phyloP scores from a whole-genome alignment of 2,329 filamentous ascomycete genomes.

The Proliferodiscus dingleyae region DNA sequence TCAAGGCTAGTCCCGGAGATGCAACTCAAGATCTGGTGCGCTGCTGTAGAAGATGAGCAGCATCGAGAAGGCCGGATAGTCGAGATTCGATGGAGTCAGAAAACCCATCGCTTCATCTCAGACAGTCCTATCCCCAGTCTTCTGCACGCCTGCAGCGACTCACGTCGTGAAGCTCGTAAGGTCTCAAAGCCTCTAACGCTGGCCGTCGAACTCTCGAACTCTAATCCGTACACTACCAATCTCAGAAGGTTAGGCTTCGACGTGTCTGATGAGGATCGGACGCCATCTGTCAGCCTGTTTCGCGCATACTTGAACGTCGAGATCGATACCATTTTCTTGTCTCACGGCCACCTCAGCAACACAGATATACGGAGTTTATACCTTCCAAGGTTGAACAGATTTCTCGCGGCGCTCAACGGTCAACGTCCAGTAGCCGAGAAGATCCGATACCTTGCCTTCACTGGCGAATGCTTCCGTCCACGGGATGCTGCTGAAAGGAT shows the following conservation, averaged over 20 bases:
- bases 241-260: not conserved
- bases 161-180: not conserved
- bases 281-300: not conserved
- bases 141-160: not conserved
- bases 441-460: not conserved
- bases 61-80: not conserved
- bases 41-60: not conserved
- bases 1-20: not conserved
- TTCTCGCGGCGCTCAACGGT: not conserved
- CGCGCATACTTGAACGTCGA: not conserved
- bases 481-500: not conserved
- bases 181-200: not conserved
- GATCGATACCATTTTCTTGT: not conserved
- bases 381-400: not conserved
- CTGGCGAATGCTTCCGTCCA: not conserved
- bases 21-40: slow-evolving; percentile 2
- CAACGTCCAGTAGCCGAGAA: not conserved
- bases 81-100: not conserved
- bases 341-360: not conserved
- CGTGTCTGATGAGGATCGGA: too few species aligned
- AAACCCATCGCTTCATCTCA: not conserved
- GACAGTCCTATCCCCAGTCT: not conserved
- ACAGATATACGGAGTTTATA: not conserved
- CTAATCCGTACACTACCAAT: not conserved
- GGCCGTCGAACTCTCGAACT: not conserved